Evolutionary conservation across 768 basidiomycete genomes (phyloP).

Genomic region (Pleurotus tuber-regium): DNA sequence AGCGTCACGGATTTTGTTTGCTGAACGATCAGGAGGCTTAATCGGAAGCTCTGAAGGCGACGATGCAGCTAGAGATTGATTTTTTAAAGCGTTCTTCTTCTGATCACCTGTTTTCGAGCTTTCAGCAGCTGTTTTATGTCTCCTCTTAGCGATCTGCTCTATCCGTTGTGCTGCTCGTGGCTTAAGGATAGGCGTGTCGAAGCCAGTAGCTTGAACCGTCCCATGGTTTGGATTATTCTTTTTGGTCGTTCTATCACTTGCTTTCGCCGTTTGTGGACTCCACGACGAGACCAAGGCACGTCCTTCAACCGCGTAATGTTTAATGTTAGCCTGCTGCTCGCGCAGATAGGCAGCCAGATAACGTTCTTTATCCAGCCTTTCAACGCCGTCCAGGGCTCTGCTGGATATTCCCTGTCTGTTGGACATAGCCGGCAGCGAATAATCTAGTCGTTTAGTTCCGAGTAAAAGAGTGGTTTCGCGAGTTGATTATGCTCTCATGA

Average conservation of each 20-base stretch:
- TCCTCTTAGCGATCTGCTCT: no score
- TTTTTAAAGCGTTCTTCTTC: no score
- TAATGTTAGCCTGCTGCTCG: constrained; percentile 44
- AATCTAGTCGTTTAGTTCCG: background rate
- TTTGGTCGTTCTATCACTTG: background rate
- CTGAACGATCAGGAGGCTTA: no score
- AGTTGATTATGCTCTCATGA: background rate
- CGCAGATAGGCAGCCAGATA: constrained; percentile 47
- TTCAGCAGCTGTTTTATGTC: no score
- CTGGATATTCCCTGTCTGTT: background rate
- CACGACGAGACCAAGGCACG: constrained; percentile 28
- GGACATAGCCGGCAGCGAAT: background rate
- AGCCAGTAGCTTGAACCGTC: constrained; percentile 27
- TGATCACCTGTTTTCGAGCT: no score
- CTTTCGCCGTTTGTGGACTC: constrained; percentile 12
- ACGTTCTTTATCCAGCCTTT: constrained; percentile 36
- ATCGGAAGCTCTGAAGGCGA: no score
- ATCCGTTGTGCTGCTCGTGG: constrained; percentile 31
- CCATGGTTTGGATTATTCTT: constrained; percentile 13
- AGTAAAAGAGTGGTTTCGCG: background rate
- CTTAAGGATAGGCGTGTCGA: constrained; percentile 56
- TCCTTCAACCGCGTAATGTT: constrained; percentile 42
- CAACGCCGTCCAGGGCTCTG: background rate
- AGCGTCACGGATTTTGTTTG: no score
- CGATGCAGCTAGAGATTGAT: no score